phyloP scores from a whole-genome alignment of 1,139 yeast genomes.

The Starmera stellimalicola region DNA sequence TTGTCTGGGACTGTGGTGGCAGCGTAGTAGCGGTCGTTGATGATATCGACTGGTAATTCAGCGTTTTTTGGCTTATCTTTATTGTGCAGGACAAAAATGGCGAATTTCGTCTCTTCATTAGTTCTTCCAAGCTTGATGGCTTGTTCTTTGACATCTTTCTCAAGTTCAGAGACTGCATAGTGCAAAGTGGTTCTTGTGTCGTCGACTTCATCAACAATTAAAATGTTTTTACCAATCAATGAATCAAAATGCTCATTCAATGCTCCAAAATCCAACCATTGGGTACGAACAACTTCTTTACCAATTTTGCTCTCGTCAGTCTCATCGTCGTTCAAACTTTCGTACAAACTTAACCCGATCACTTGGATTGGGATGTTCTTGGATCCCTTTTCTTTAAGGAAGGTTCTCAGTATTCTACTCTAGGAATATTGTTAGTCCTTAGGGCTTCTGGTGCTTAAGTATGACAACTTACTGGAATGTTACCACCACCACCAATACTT shows the following conservation, averaged over 20 bases:
- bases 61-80: constrained; percentile 50
- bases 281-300: constrained; percentile 52
- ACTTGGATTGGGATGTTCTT: constrained; percentile 60
- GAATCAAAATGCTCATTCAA: constrained; percentile 43
- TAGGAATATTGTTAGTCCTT: not conserved
- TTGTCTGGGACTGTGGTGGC: constrained; percentile 45
- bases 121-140: constrained; percentile 24
- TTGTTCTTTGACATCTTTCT: constrained; percentile 44
- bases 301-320: constrained; percentile 42
- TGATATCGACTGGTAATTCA: constrained; percentile 34
- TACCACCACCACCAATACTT: constrained; percentile 66
- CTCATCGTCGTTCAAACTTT: constrained; percentile 35
- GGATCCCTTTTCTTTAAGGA: constrained; percentile 42
- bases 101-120: constrained; percentile 36
- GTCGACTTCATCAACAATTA: constrained; percentile 63
- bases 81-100: constrained; percentile 51
- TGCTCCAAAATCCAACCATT: constrained; percentile 59
- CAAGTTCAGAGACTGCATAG: constrained; percentile 48
- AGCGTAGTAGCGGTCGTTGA: constrained; percentile 39
- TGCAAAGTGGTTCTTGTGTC: constrained; percentile 60
- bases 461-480: constrained; percentile 39
- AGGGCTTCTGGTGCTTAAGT: not conserved
- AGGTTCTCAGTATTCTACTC: constrained; percentile 46
- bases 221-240: constrained; percentile 48
- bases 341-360: constrained; percentile 52